Conservation (phyloP, 495 filamentous ascomycete species). For the Penicillium argentinense region DNA sequence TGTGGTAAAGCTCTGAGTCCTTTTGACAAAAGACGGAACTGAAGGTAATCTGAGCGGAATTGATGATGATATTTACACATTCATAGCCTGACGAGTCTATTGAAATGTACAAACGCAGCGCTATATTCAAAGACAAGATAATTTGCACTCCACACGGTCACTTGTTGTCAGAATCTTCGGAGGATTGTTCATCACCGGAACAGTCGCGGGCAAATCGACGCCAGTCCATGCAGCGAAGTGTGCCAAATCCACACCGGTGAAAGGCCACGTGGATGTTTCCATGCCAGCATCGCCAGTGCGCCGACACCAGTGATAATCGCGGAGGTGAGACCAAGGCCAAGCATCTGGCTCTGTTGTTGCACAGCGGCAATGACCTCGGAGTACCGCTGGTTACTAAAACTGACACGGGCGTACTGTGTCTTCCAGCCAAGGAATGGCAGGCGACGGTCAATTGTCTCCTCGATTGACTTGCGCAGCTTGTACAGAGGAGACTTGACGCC, state of each 20-base stretch:
- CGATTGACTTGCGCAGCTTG: conserved; percentile 74
- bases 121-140: too few species aligned
- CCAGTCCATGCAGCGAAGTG: conserved; percentile 2
- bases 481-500: conserved; percentile 76
- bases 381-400: conserved; percentile 90
- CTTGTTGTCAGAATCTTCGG: too few species aligned
- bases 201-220: background rate
- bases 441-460: conserved; percentile 78
- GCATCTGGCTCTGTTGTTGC: conserved; percentile 63
- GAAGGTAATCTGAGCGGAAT: too few species aligned
- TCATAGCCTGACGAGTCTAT: too few species aligned
- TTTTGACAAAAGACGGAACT: too few species aligned
- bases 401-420: conserved; percentile 91
- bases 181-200: too few species aligned
- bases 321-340: conserved; percentile 39
- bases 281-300: conserved; percentile 29
- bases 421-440: conserved; percentile 77
- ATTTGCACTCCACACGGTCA: too few species aligned
- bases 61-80: too few species aligned
- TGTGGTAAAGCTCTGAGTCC: too few species aligned
- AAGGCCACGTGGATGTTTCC: conserved; percentile 30
- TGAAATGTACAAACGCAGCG: too few species aligned
- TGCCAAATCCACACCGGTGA: conserved; percentile 11
- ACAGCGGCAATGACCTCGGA: conserved; percentile 72
- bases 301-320: conserved; percentile 25